These are phyloP conservation scores for Fusarium sp. DNA, from an alignment of 2,329 filamentous ascomycete genomes.

Conservation along the genomic window DNA sequence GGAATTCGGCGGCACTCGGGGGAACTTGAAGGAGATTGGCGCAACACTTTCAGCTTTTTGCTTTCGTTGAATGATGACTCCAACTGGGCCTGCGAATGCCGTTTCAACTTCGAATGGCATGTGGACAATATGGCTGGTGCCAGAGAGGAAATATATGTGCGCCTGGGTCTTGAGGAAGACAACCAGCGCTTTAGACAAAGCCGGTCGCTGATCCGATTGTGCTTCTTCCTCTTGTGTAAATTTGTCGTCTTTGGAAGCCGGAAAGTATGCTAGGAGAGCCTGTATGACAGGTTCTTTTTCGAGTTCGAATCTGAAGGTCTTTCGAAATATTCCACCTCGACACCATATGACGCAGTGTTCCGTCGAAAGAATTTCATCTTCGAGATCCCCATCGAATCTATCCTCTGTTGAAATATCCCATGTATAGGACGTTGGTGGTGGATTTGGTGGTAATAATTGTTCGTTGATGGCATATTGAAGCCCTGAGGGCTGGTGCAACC, in stretches of 20 bases:
- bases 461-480: constrained; percentile 86
- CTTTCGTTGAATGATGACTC: constrained; percentile 87
- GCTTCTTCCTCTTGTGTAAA: constrained; percentile 10
- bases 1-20: constrained; percentile 79
- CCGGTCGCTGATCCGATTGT: constrained; percentile 27
- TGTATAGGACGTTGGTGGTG: constrained; percentile 71
- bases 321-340: constrained; percentile 82
- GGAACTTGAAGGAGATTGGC: constrained; percentile 64
- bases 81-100: constrained; percentile 82
- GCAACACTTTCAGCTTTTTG: constrained; percentile 61
- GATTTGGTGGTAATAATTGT: constrained; percentile 75
- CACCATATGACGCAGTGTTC: constrained; percentile 86
- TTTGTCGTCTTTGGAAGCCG: constrained; percentile 57
- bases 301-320: constrained; percentile 84
- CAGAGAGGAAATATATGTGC: constrained; percentile 90
- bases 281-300: constrained; percentile 90
- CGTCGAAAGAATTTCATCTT: constrained; percentile 85
- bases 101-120: constrained; percentile 94
- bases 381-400: constrained; percentile 55
- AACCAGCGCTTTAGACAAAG: constrained; percentile 76
- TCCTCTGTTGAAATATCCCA: constrained; percentile 73
- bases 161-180: constrained; percentile 93
- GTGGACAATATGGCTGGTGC: constrained; percentile 88
- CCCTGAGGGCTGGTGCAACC: constrained; percentile 87
- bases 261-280: constrained; percentile 86